Conservation (phyloP, 2,329 filamentous ascomycete genomes). For the Pleomassaria siparia region DNA sequence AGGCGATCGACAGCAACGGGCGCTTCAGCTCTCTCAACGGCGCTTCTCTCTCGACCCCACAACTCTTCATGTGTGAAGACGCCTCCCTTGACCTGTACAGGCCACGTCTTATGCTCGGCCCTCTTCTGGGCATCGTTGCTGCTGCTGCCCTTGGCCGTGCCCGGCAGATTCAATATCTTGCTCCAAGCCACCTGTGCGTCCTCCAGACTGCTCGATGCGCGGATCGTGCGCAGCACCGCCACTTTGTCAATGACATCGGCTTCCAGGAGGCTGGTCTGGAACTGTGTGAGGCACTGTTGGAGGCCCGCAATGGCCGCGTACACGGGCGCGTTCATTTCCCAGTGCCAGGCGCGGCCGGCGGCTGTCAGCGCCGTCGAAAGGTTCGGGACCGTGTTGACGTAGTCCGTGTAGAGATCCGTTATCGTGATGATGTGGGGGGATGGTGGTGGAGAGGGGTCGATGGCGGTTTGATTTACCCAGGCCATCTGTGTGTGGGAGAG, state of each 20-base stretch:
- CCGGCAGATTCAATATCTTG: slow-evolving; percentile 35
- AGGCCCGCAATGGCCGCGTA: slow-evolving; percentile 32
- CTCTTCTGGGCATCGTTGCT: too few species aligned
- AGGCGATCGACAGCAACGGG: not conserved
- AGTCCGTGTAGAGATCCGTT: slow-evolving; percentile 29
- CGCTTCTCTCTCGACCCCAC: not conserved
- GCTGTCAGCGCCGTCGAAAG: slow-evolving; percentile 31
- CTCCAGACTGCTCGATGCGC: slow-evolving; percentile 34
- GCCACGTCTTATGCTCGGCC: too few species aligned
- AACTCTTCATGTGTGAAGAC: not conserved
- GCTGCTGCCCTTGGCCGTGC: slow-evolving; percentile 7
- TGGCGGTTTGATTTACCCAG: slow-evolving; percentile 10
- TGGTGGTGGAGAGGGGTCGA: not conserved
- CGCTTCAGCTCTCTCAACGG: not conserved
- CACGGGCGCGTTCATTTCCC: slow-evolving; percentile 41
- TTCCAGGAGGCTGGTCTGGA: slow-evolving; percentile 32
- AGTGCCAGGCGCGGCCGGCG: slow-evolving; percentile 39
- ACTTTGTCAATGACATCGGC: slow-evolving; percentile 25
- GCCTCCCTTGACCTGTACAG: not conserved
- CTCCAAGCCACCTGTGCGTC: slow-evolving; percentile 36
- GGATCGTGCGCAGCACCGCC: slow-evolving; percentile 39
- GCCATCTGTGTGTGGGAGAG: not conserved
- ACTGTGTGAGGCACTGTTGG: slow-evolving; percentile 29
- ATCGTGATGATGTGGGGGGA: slow-evolving; percentile 1
- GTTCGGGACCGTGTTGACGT: slow-evolving; percentile 25